These are phyloP conservation scores for Alternaria conjuncta DNA, from an alignment of 2,329 filamentous ascomycete species.

Conservation along the genomic window DNA sequence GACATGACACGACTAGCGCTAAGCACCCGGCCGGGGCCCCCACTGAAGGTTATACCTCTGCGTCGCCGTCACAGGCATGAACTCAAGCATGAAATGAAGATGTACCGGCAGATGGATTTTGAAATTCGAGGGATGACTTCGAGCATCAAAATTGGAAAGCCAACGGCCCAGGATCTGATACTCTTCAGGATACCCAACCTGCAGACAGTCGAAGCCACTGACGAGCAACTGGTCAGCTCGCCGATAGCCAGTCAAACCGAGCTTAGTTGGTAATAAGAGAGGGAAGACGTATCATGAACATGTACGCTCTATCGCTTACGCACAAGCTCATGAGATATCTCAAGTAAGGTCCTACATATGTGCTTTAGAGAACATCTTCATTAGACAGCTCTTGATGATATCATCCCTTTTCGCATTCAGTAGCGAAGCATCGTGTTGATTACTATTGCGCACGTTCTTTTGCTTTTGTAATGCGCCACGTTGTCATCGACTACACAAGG, in stretches of 20 bases:
- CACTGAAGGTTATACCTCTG: not conserved
- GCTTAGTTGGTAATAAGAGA: not conserved
- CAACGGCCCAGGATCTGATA: not conserved
- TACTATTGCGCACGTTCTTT: too few relatives aligned
- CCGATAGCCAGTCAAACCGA: not conserved
- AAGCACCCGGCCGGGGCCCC: not conserved
- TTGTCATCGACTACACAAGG: too few relatives aligned
- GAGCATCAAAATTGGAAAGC: not conserved
- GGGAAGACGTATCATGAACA: too few relatives aligned
- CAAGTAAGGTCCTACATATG: too few relatives aligned
- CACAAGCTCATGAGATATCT: too few relatives aligned
- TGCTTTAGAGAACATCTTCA: too few relatives aligned
- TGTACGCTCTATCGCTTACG: too few relatives aligned
- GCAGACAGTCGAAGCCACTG: not conserved
- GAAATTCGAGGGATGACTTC: not conserved
- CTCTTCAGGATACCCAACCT: not conserved
- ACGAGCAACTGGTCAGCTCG: not conserved
- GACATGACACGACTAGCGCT: not conserved
- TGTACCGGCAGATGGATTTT: not conserved
- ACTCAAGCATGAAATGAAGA: not conserved
- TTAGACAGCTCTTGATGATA: too few relatives aligned
- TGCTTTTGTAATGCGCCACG: too few relatives aligned
- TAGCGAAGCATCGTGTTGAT: too few relatives aligned
- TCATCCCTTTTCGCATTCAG: too few relatives aligned
- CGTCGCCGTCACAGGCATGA: not conserved